phyloP scores from a whole-genome alignment of 2,329 filamentous ascomycete species.

The Aspergillus flavus region DNA sequence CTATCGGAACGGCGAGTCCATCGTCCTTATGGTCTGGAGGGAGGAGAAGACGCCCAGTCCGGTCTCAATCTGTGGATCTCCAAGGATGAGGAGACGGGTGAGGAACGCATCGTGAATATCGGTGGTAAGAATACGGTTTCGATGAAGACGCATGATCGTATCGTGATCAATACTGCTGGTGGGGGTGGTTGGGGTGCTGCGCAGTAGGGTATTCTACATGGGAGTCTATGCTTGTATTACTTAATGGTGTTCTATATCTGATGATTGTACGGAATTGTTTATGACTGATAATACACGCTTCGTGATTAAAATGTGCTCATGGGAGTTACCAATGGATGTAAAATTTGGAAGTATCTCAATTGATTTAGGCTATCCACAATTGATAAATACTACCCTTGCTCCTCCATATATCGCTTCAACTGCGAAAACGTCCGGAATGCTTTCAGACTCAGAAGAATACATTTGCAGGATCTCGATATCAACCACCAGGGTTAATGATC shows the following conservation, averaged over 20 bases:
- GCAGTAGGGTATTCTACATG: not conserved
- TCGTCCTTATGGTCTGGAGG: slow-evolving; percentile 78
- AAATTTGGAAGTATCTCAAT: not conserved
- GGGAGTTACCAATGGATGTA: not conserved
- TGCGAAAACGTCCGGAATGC: not conserved
- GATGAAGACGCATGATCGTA: slow-evolving; percentile 62
- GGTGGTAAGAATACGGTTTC: slow-evolving; percentile 65
- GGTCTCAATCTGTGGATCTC: slow-evolving; percentile 88
- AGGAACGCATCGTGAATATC: slow-evolving; percentile 59
- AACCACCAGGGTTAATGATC: not conserved
- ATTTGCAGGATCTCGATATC: not conserved
- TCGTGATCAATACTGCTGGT: slow-evolving; percentile 63
- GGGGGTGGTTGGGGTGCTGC: slow-evolving; percentile 46
- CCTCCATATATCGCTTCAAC: not conserved
- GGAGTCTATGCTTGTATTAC: not conserved
- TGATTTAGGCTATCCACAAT: not conserved
- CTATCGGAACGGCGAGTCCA: slow-evolving; percentile 76
- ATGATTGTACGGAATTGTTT: not conserved
- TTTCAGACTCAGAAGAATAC: not conserved
- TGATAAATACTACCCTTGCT: not conserved
- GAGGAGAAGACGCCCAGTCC: slow-evolving; percentile 75
- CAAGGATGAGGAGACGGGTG: slow-evolving; percentile 61
- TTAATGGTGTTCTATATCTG: not conserved
- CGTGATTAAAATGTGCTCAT: not conserved
- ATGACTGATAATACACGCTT: not conserved